Percentiles rank a stretch among this genome's conserved stretches.
These are phyloP conservation scores for Auxenochlorella pyrenoidosa DNA, from an alignment of 139 green algal species.

Conservation along the genomic window DNA sequence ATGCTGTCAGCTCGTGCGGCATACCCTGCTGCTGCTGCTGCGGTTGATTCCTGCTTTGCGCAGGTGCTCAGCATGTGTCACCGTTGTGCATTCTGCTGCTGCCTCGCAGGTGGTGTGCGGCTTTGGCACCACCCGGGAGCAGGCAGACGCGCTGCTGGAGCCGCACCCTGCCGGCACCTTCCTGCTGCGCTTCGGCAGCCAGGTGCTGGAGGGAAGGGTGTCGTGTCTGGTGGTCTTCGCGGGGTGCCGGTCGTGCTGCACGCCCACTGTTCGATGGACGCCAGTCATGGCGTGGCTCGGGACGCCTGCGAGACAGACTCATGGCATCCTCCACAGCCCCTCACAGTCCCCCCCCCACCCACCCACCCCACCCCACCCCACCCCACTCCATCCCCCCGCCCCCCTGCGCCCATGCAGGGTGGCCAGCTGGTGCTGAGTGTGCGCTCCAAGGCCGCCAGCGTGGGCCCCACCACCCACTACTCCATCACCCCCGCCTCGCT, in stretches of 20 bases:
- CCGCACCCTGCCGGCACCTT: slow-evolving; percentile 14
- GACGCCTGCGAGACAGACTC: no score
- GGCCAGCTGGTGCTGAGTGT: slow-evolving; percentile 32
- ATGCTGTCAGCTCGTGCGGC: no score
- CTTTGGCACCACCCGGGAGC: slow-evolving; percentile 6
- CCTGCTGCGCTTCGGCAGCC: slow-evolving; percentile 31
- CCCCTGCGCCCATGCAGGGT: background rate
- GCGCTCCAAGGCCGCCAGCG: background rate
- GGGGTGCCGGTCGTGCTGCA: background rate
- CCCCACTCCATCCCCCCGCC: background rate
- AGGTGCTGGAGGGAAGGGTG: background rate
- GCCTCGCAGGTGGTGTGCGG: slow-evolving; percentile 7
- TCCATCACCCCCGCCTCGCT: background rate
- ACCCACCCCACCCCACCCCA: no score
- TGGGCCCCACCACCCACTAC: slow-evolving; percentile 10
- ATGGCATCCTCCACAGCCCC: no score
- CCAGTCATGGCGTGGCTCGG: no score
- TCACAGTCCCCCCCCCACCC: no score
- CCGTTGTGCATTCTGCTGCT: no score
- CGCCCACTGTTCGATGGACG: no score
- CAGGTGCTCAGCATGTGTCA: no score
- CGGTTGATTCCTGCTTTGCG: no score
- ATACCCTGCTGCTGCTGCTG: no score
- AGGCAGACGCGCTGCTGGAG: background rate
- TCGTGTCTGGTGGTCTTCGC: background rate